Conservation (phyloP, 768 basidiomycete species). For the Candolleomyces aberdarensis region DNA sequence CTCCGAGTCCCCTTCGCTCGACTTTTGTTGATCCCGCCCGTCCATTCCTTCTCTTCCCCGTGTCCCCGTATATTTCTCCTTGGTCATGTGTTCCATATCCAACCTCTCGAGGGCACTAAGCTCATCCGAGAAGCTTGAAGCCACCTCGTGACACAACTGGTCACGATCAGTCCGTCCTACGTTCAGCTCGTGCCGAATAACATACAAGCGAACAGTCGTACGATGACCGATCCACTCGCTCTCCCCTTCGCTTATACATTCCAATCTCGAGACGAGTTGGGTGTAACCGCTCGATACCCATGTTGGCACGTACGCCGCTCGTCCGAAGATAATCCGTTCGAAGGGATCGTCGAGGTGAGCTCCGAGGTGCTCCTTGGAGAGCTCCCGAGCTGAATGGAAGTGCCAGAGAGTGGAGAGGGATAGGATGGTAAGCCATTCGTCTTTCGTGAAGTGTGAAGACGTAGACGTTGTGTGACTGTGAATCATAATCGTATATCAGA, state of each 20-base stretch:
- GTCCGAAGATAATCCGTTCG: constrained; percentile 46
- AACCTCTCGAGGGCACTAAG: not conserved
- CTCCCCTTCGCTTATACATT: constrained; percentile 7
- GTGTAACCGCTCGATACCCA: not conserved
- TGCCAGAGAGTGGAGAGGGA: constrained; percentile 3
- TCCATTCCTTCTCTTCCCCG: too few relatives aligned
- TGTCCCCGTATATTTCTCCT: too few relatives aligned
- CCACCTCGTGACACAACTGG: not conserved
- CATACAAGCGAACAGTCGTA: not conserved
- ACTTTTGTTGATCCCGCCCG: too few relatives aligned
- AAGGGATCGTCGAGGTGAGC: not conserved
- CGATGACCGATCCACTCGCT: constrained; percentile 11
- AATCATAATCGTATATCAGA: not conserved
- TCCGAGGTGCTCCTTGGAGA: constrained; percentile 4
- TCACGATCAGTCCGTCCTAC: not conserved
- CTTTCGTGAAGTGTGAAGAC: not conserved
- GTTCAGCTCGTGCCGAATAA: not conserved
- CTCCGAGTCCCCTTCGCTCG: too few relatives aligned
- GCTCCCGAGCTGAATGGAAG: constrained; percentile 4
- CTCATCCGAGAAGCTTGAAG: not conserved
- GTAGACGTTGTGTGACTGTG: not conserved
- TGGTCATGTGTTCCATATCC: too few relatives aligned
- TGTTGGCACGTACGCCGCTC: constrained; percentile 43
- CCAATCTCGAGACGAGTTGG: not conserved
- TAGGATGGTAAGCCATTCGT: constrained; percentile 8